A percentile compares a stretch with the other conserved stretches of the same genome.
phyloP scores from a whole-genome alignment of 805 yeast species.

The Metschnikowia proteae region DNA sequence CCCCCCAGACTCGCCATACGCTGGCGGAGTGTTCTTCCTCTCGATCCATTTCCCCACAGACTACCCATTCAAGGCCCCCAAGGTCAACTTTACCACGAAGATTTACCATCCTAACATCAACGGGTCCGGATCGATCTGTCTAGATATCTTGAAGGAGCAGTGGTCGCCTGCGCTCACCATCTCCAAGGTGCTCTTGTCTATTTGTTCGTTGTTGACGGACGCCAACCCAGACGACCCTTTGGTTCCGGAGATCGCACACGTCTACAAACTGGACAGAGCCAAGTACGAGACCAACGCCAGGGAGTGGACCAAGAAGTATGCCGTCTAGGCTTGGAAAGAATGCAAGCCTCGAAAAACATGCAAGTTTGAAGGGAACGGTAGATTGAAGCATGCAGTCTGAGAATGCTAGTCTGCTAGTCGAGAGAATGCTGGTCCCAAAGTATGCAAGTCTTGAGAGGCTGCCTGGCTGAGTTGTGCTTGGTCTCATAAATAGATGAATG shows the following conservation, averaged over 20 bases:
- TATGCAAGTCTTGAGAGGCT: too few relatives aligned
- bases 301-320: conserved; percentile 98
- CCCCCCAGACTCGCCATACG: conserved; percentile 87
- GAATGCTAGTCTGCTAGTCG: too few relatives aligned
- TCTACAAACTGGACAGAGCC: conserved; percentile 89
- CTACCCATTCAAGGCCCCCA: conserved; percentile 98
- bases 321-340: conserved; percentile 49
- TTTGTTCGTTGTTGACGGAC: conserved; percentile 92
- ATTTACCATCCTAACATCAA: conserved; percentile 97
- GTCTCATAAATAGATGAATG: conserved; percentile 1
- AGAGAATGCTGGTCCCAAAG: too few relatives aligned
- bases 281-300: conserved; percentile 95
- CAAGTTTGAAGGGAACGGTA: too few relatives aligned
- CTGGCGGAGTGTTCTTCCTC: conserved; percentile 93
- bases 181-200: conserved; percentile 89
- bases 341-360: too few relatives aligned
- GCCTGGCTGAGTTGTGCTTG: not conserved
- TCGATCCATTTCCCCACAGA: conserved; percentile 98
- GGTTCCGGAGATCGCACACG: conserved; percentile 96
- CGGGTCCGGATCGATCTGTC: conserved; percentile 92
- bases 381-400: too few relatives aligned
- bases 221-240: conserved; percentile 99
- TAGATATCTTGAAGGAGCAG: conserved; percentile 94
- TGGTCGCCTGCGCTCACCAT: conserved; percentile 99
- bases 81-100: conserved; percentile 81